Percentiles rank a stretch among this genome's conserved stretches.
phyloP scores from a whole-genome alignment of 2,329 filamentous ascomycete genomes.

The Dendrostoma leiphaemia region DNA sequence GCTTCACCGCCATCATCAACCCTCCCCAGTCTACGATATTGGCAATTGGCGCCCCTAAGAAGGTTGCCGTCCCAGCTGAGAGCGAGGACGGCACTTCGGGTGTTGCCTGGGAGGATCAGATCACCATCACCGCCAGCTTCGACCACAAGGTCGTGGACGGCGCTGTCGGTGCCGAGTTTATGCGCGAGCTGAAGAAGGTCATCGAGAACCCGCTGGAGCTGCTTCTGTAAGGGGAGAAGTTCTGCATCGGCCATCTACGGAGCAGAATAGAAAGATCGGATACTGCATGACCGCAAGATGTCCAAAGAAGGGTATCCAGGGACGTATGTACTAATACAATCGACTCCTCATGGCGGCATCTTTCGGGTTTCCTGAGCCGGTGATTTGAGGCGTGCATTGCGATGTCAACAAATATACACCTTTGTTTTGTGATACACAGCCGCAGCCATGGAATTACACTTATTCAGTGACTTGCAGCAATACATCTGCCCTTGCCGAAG shows the following conservation, averaged over 20 bases:
- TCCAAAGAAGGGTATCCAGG: constrained; percentile 8
- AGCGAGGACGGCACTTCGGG: constrained; percentile 73
- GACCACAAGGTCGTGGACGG: constrained; percentile 99
- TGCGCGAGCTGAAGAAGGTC: constrained; percentile 94
- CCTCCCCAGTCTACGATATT: constrained; percentile 95
- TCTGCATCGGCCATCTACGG: constrained; percentile 29
- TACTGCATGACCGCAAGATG: constrained; percentile 18
- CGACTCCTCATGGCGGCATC: constrained; percentile 4
- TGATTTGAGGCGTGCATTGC: background rate
- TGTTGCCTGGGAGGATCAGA: constrained; percentile 95
- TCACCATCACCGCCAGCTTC: constrained; percentile 90
- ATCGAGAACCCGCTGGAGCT: constrained; percentile 96
- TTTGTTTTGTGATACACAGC: background rate
- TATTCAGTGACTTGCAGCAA: too few relatives aligned
- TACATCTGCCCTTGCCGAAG: too few relatives aligned
- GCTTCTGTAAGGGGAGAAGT: constrained; percentile 64
- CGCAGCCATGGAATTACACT: too few relatives aligned
- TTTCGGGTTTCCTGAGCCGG: background rate
- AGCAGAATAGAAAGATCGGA: constrained; percentile 29
- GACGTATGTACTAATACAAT: constrained; percentile 20
- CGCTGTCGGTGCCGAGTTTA: constrained; percentile 93
- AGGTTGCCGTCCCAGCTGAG: constrained; percentile 87
- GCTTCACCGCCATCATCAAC: constrained; percentile 99
- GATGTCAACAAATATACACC: background rate
- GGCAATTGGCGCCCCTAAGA: constrained; percentile 90